phyloP scores from a whole-genome alignment of 371 early-diverging fungal species.

The Batrachochytrium dendrobatidis region DNA sequence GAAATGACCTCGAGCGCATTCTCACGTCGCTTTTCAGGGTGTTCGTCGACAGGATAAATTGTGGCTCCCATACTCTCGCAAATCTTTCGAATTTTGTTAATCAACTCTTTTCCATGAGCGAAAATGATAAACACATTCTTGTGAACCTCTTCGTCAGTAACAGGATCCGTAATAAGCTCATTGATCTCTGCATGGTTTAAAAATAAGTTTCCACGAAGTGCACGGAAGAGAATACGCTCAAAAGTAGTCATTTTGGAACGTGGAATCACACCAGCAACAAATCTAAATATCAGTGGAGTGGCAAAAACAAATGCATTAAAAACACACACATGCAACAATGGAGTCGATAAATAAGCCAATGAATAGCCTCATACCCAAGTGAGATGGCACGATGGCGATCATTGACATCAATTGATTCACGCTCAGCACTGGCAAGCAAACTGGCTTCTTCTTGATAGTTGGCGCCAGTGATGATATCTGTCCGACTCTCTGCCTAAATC shows the following conservation, averaged over 20 bases:
- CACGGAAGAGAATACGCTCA: slow-evolving; percentile 94
- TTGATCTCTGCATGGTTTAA: slow-evolving; percentile 93
- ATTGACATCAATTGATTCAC: slow-evolving; percentile 17
- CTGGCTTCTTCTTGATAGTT: slow-evolving; percentile 25
- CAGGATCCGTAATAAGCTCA: slow-evolving; percentile 81
- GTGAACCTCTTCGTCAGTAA: slow-evolving; percentile 70
- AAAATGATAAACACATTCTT: slow-evolving; percentile 96
- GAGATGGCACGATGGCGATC: slow-evolving; percentile 8
- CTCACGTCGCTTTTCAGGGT: slow-evolving; percentile 75
- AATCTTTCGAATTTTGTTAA: slow-evolving; percentile 86
- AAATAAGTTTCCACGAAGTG: slow-evolving; percentile 94
- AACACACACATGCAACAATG: neutral
- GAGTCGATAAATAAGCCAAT: slow-evolving; percentile 1
- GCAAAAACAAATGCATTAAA: neutral
- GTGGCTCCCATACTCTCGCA: slow-evolving; percentile 93
- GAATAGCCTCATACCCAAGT: neutral
- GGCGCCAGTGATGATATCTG: slow-evolving; percentile 22
- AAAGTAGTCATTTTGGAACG: slow-evolving; percentile 77
- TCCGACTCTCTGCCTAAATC: slow-evolving; percentile 31
- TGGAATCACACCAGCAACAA: slow-evolving; percentile 86
- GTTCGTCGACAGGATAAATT: slow-evolving; percentile 79
- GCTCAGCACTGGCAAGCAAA: slow-evolving; percentile 26
- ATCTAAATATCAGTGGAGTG: slow-evolving; percentile 20
- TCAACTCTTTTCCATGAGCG: slow-evolving; percentile 87
- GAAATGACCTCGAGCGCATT: slow-evolving; percentile 61